These are phyloP conservation scores for Linderniella brevidens DNA, from an alignment of 257 asterid genomes.

Conservation along the genomic window DNA sequence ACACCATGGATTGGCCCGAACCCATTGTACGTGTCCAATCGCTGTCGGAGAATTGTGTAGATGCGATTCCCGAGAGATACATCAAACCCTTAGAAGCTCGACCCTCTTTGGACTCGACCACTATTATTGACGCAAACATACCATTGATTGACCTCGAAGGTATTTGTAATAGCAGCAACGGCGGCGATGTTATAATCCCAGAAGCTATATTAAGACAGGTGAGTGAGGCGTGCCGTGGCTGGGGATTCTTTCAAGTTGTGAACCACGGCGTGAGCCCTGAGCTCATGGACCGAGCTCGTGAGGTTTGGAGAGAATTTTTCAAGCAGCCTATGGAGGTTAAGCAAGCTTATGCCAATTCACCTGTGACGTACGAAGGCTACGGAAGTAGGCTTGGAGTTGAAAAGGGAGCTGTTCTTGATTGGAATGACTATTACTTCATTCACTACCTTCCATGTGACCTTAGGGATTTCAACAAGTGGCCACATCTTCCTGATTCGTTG, in stretches of 20 bases:
- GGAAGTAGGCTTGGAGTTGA: conserved; percentile 74
- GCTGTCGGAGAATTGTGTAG: conserved; percentile 24
- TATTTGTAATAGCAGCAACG: not conserved
- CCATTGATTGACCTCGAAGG: conserved; percentile 41
- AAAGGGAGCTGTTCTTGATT: conserved; percentile 75
- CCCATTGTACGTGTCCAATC: conserved; percentile 72
- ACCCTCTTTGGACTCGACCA: conserved; percentile 11
- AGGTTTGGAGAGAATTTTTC: conserved; percentile 60
- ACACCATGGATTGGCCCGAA: conserved; percentile 78
- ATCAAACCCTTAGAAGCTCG: conserved; percentile 32
- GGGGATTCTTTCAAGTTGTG: conserved; percentile 82
- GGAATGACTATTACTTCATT: conserved; percentile 84
- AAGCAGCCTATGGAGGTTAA: conserved; percentile 54
- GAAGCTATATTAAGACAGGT: conserved; percentile 14
- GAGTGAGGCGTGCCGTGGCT: conserved; percentile 39
- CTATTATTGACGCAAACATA: conserved; percentile 12
- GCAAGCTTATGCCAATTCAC: conserved; percentile 48
- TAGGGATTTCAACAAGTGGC: conserved; percentile 68
- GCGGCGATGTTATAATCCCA: not conserved
- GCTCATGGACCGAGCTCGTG: conserved; percentile 44
- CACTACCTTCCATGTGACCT: conserved; percentile 49
- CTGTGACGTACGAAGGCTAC: conserved; percentile 72
- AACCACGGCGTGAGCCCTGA: conserved; percentile 59
- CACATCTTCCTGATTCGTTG: conserved; percentile 38
- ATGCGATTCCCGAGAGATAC: conserved; percentile 33